Base-by-base conservation (phyloP, 169 alveolate genomes). In the Plasmodium vinckei region DNA sequence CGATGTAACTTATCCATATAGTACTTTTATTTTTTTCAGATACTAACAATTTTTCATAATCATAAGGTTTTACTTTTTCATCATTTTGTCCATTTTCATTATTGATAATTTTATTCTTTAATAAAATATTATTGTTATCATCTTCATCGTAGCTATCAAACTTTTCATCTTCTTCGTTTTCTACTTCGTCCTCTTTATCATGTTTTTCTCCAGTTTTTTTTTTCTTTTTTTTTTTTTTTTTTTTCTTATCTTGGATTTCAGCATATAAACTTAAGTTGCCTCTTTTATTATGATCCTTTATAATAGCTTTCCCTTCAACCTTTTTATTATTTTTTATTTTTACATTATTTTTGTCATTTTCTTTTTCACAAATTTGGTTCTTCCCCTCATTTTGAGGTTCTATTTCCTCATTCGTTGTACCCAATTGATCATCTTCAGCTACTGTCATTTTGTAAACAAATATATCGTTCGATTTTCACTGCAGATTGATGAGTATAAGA, bases 1-100 rank as follows among this genome's bases (percentile, higher is more conserved):
- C 96, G 93, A 95, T 95, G 87, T 95, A 95, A 71, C 92, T 92
- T 5, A 77, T 87, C 94, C 94, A 91, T 10, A 91, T 70, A 5
- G 94, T 88, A 39, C 93, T 87, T n/a, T 87, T 92, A 56, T 91
- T 92, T 65, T 69, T 91, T 86, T 91, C 89, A 23, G 94, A 82
- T n/a, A 72, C 68, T 44, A 91, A 39, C 42, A 87, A 51, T 19
- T 84, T 91, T 59, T 91, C 94, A 72, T 87, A 91, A 19, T 91
- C 94, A 54, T 47, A 21, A 1, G 88, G 71, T 7, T 13, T 77
- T 12, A 77, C 73, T 27, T 49, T 19, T 25, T 77, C 59, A 46
- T 46, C 47, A 33, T 64, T 64, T n/a, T 27, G 15, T 9, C 12
- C 42, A 33, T n/a, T 64, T 17, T n/a, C 27, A 64, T 27, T 64